Evolutionary conservation across 2,329 filamentous ascomycete species (phyloP).

Genomic region (Trichoderma arundinaceum): DNA sequence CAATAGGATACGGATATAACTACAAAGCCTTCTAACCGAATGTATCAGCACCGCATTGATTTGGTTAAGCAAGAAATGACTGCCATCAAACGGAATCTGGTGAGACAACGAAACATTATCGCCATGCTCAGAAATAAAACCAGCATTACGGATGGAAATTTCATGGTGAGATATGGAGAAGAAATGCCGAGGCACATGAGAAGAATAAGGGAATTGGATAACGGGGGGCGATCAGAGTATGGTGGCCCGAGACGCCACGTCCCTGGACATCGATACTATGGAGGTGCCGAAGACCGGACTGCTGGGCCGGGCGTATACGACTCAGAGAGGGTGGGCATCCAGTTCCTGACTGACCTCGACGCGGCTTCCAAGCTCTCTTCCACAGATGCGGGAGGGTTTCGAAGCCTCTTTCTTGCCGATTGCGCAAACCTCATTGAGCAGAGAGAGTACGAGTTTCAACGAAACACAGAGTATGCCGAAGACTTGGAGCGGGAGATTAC

Average conservation of each 20-base stretch:
- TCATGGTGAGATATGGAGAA: conserved; percentile 20
- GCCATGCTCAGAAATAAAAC: conserved; percentile 36
- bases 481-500: conserved; percentile 41
- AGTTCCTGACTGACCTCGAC: conserved; percentile 39
- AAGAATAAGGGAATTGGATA: not conserved
- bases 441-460: conserved; percentile 44
- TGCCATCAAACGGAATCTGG: conserved; percentile 46
- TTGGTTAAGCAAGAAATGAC: conserved; percentile 50
- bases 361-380: conserved; percentile 45
- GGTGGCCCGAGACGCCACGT: not conserved
- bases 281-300: not conserved
- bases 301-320: conserved; percentile 32
- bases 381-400: conserved; percentile 47
- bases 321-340: conserved; percentile 36
- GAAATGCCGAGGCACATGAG: conserved; percentile 23
- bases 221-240: conserved; percentile 21
- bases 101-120: conserved; percentile 43
- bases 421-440: conserved; percentile 47
- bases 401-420: conserved; percentile 49
- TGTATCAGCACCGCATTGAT: conserved; percentile 49
- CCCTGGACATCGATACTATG: not conserved
- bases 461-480: conserved; percentile 41
- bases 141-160: conserved; percentile 15
- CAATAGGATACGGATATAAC: conserved; percentile 49
- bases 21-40: conserved; percentile 48